A percentile compares a stretch with the other conserved stretches of the same genome.
Conservation (phyloP, 257 asterid genomes). For the Penstemon eatonii region DNA sequence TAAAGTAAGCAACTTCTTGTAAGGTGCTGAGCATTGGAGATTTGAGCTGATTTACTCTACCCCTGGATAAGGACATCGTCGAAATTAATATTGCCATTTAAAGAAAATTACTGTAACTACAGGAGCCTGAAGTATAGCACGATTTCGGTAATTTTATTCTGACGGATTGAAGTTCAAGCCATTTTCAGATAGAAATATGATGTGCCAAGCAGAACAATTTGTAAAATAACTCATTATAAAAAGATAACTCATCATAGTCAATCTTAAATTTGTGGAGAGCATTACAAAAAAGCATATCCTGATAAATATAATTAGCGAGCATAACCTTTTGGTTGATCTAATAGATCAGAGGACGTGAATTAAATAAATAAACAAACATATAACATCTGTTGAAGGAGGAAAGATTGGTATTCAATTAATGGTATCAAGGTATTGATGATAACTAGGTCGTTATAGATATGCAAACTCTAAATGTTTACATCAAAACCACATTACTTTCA, state of each 20-base stretch:
- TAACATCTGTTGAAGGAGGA: background rate
- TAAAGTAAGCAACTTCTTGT: background rate
- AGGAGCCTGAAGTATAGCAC: background rate
- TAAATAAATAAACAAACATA: background rate
- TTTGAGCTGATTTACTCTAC: background rate
- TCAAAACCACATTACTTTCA: background rate
- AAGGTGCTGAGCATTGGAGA: background rate
- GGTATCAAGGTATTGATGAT: background rate
- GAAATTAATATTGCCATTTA: background rate
- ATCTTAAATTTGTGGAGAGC: constrained; percentile 5
- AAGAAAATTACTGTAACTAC: constrained; percentile 9
- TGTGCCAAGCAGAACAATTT: background rate
- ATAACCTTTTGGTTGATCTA: background rate
- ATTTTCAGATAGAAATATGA: constrained; percentile 7
- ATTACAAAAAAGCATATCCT: constrained; percentile 5
- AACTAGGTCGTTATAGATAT: constrained; percentile 4
- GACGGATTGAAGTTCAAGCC: background rate
- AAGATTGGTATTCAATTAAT: constrained; percentile 6
- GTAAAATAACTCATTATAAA: constrained; percentile 20
- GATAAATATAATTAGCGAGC: constrained; percentile 1
- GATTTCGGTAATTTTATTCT: background rate
- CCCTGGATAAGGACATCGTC: constrained; percentile 8
- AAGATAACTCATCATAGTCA: constrained; percentile 3
- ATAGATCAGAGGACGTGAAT: constrained; percentile 8
- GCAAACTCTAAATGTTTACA: background rate